Conservation (phyloP, 305 asterid genomes). For the Plantago coronopus region DNA sequence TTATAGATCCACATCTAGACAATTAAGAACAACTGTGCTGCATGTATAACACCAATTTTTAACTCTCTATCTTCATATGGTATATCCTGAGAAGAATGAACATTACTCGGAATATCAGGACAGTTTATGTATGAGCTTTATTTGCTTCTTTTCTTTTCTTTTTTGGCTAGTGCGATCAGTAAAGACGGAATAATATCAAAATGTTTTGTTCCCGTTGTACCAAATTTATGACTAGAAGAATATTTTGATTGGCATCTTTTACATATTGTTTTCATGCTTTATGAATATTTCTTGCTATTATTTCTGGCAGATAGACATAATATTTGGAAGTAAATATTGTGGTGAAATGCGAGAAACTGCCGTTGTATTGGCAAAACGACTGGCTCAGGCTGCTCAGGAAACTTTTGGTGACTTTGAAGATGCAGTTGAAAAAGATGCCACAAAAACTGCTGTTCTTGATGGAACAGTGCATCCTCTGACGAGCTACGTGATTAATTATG, state of each 20-base stretch:
- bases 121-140: too few relatives aligned
- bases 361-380: slow-evolving; percentile 53
- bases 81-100: too few relatives aligned
- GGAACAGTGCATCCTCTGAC: slow-evolving; percentile 98
- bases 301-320: slow-evolving; percentile 56
- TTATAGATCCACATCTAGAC: too few relatives aligned
- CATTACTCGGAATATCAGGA: too few relatives aligned
- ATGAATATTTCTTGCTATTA: slow-evolving; percentile 18
- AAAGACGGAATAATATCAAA: not conserved
- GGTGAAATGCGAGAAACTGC: slow-evolving; percentile 78
- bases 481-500: slow-evolving; percentile 93
- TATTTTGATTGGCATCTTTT: too few relatives aligned
- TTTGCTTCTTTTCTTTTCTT: not conserved
- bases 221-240: too few relatives aligned
- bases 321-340: slow-evolving; percentile 62
- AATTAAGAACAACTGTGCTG: too few relatives aligned
- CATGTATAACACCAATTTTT: too few relatives aligned
- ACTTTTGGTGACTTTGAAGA: slow-evolving; percentile 94
- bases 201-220: too few relatives aligned
- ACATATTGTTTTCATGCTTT: not conserved
- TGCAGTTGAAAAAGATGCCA: slow-evolving; percentile 94
- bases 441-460: slow-evolving; percentile 92
- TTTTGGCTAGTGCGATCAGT: not conserved
- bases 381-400: slow-evolving; percentile 91
- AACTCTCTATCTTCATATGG: too few relatives aligned